Percentiles rank a stretch among this genome's conserved stretches.
These are phyloP conservation scores for Amanita muscaria DNA, from an alignment of 768 basidiomycete genomes.

Conservation along the genomic window DNA sequence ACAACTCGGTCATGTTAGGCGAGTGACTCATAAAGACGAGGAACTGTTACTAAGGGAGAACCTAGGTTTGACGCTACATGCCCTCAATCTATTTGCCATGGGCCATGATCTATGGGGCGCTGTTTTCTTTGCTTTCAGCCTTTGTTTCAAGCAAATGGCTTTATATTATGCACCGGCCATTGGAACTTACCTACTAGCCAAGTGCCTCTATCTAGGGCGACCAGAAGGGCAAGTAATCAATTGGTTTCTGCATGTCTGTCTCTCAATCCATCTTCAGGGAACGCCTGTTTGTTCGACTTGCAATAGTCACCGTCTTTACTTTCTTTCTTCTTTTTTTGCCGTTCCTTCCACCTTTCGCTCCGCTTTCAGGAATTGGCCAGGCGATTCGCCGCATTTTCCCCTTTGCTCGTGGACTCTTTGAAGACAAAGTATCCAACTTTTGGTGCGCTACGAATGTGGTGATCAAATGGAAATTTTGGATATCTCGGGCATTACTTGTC, in stretches of 20 bases:
- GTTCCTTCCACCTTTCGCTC: constrained; percentile 64
- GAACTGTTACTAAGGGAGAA: not conserved
- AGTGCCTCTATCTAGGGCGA: constrained; percentile 77
- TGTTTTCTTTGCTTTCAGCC: constrained; percentile 70
- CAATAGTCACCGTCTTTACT: constrained; percentile 46
- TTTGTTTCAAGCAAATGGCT: constrained; percentile 95
- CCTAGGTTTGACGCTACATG: constrained; percentile 60
- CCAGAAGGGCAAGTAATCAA: constrained; percentile 47
- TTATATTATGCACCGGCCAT: constrained; percentile 90
- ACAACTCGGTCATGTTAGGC: constrained; percentile 93
- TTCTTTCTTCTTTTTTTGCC: constrained; percentile 71
- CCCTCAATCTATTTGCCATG: constrained; percentile 60
- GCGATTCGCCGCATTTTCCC: constrained; percentile 84
- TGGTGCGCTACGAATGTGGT: constrained; percentile 92
- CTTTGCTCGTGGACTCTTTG: constrained; percentile 82
- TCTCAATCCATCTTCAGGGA: constrained; percentile 17
- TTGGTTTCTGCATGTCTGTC: not conserved
- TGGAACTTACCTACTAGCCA: constrained; percentile 84
- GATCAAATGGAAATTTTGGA: constrained; percentile 72
- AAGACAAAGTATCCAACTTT: constrained; percentile 96
- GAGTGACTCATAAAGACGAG: constrained; percentile 16
- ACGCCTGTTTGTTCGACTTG: constrained; percentile 60
- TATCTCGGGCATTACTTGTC: constrained; percentile 40
- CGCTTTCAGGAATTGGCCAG: constrained; percentile 40
- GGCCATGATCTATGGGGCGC: constrained; percentile 72